These are phyloP conservation scores for Xanthoconium separans DNA, from an alignment of 1,284 basidiomycete species.

Conservation along the genomic window DNA sequence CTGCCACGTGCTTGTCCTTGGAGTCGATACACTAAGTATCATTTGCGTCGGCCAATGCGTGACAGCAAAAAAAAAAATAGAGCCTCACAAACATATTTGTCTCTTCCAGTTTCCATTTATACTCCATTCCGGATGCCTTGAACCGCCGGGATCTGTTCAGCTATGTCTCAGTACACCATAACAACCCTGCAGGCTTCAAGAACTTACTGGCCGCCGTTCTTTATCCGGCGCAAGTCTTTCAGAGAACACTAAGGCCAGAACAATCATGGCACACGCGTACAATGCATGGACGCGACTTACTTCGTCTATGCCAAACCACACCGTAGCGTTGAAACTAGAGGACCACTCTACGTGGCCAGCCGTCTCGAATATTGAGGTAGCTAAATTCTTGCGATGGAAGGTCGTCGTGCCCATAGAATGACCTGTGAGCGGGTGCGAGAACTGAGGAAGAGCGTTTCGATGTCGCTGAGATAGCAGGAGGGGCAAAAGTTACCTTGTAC, in stretches of 20 bases:
- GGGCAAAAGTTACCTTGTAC: conserved; percentile 42
- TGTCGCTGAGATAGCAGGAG: not conserved
- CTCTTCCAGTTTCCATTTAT: conserved; percentile 58
- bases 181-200: not conserved
- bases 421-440: conserved; percentile 51
- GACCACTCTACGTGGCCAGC: conserved; percentile 55
- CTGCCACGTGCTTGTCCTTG: conserved; percentile 47
- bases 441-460: conserved; percentile 33
- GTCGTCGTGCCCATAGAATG: conserved; percentile 44
- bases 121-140: conserved; percentile 48
- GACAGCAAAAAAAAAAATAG: not conserved
- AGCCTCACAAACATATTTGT: conserved; percentile 47
- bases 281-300: conserved; percentile 27
- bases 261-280: not conserved
- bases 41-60: not conserved
- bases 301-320: conserved; percentile 51
- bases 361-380: conserved; percentile 45
- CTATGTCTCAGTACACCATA: conserved; percentile 2
- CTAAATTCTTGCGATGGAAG: conserved; percentile 48
- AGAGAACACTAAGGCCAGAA: conserved; percentile 39
- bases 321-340: conserved; percentile 42
- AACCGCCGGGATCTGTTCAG: conserved; percentile 51
- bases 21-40: conserved; percentile 50
- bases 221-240: conserved; percentile 48
- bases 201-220: conserved; percentile 53